phyloP scores from a whole-genome alignment of 1,139 yeast species.

The Zhuliangozyma parablackwelliae region DNA sequence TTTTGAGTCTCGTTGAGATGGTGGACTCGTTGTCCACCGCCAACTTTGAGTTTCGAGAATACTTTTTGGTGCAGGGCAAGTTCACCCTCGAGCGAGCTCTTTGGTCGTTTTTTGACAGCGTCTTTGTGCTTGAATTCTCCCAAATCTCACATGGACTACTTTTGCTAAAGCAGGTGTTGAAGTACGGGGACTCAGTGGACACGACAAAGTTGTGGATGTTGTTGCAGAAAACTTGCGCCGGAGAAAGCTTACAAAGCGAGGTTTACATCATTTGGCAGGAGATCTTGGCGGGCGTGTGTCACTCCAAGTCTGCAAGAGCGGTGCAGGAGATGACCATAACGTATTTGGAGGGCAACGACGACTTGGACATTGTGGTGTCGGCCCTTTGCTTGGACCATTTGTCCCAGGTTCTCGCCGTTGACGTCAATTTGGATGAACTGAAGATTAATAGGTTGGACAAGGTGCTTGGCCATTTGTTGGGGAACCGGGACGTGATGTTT shows the following conservation, averaged over 20 bases:
- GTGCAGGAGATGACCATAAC: conserved; percentile 6
- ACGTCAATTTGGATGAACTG: conserved; percentile 1
- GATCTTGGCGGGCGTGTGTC: conserved; percentile 4
- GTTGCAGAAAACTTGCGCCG: conserved; percentile 3
- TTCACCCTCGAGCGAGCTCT: conserved; percentile 21
- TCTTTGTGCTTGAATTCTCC: not conserved
- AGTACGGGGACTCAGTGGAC: conserved; percentile 7
- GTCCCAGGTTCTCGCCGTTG: conserved; percentile 5
- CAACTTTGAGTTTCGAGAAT: conserved; percentile 23
- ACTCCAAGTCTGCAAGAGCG: not conserved
- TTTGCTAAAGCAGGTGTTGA: conserved; percentile 7
- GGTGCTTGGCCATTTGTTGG: conserved; percentile 21
- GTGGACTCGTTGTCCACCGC: conserved; percentile 7
- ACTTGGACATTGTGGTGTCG: not conserved
- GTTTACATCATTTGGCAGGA: conserved; percentile 10
- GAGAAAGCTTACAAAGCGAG: conserved; percentile 7
- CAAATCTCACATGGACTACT: conserved; percentile 5
- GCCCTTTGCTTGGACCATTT: conserved; percentile 10
- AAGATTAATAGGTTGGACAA: conserved; percentile 19
- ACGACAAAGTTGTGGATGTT: conserved; percentile 5
- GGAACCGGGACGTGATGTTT: conserved; percentile 32
- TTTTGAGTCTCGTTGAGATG: conserved; percentile 3
- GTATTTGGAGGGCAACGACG: conserved; percentile 5
- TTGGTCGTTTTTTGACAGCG: conserved; percentile 8
- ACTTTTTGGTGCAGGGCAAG: conserved; percentile 22